Conservation (phyloP, 2,329 filamentous ascomycete species). For the Penicillium sclerotigenum region DNA sequence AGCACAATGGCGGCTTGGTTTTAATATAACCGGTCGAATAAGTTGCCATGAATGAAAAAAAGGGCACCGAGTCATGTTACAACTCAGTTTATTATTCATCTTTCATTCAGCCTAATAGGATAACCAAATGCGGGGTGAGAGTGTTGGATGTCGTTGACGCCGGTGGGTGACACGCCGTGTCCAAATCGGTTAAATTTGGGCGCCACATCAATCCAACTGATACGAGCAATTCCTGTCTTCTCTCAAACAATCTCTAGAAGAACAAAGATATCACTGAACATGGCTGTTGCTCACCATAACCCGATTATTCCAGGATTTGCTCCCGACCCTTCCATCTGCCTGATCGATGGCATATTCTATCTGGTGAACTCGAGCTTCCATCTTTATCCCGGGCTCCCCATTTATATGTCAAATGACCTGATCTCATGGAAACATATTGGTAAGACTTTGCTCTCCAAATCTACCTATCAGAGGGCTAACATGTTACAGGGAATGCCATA, state of each 20-base stretch:
- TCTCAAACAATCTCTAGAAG: background rate
- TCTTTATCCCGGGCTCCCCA: slow-evolving; percentile 46
- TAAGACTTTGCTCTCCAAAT: background rate
- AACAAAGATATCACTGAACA: background rate
- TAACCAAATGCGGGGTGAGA: background rate
- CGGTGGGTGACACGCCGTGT: background rate
- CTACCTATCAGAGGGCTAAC: background rate
- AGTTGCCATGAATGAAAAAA: background rate
- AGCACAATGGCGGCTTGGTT: background rate
- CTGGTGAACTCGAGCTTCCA: slow-evolving; percentile 48
- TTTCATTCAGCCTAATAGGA: background rate
- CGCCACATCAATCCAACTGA: background rate
- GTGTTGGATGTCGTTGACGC: background rate
- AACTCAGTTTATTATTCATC: background rate
- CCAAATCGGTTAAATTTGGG: background rate
- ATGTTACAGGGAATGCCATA: slow-evolving; percentile 6
- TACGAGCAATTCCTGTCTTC: background rate
- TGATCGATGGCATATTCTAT: slow-evolving; percentile 44
- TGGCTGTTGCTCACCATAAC: slow-evolving; percentile 27
- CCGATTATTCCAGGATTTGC: slow-evolving; percentile 49
- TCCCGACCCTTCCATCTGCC: slow-evolving; percentile 47
- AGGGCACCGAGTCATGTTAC: no score
- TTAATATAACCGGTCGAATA: background rate
- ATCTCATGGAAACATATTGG: slow-evolving; percentile 40
- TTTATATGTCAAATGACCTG: slow-evolving; percentile 47